Evolutionary conservation across 2,329 filamentous ascomycete species (phyloP).

Genomic region (Rhynchosporium agropyri): DNA sequence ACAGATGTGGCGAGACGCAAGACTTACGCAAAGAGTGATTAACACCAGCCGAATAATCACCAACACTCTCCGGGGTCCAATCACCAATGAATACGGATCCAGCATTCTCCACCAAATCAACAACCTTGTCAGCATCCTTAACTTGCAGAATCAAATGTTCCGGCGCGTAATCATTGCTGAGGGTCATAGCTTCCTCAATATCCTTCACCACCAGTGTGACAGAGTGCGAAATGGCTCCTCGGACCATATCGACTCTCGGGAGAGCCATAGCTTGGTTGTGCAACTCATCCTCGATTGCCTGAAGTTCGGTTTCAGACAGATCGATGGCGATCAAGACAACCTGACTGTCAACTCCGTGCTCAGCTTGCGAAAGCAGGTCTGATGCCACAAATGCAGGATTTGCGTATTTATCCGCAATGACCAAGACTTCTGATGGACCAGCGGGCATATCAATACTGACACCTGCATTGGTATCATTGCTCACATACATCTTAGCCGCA

Average conservation of each 20-base stretch:
- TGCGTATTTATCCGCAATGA: slow-evolving; percentile 83
- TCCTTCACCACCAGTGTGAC: slow-evolving; percentile 78
- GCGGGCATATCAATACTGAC: slow-evolving; percentile 99
- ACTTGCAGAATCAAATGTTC: slow-evolving; percentile 96
- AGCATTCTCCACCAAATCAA: slow-evolving; percentile 85
- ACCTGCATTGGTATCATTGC: slow-evolving; percentile 93
- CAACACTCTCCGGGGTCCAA: slow-evolving; percentile 97
- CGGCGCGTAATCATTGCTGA: slow-evolving; percentile 93
- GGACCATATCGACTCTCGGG: slow-evolving; percentile 89
- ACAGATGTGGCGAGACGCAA: neutral
- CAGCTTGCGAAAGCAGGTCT: slow-evolving; percentile 91
- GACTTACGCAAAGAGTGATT: slow-evolving; percentile 95
- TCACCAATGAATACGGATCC: slow-evolving; percentile 94
- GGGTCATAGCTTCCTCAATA: slow-evolving; percentile 71
- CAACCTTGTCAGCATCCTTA: slow-evolving; percentile 70
- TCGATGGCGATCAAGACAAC: slow-evolving; percentile 88
- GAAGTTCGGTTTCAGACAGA: slow-evolving; percentile 70
- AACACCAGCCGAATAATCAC: slow-evolving; percentile 96
- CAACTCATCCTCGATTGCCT: slow-evolving; percentile 88
- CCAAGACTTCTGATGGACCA: slow-evolving; percentile 94
- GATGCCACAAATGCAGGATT: slow-evolving; percentile 95
- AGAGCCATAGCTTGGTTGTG: slow-evolving; percentile 84
- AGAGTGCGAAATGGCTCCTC: slow-evolving; percentile 87
- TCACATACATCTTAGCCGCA: slow-evolving; percentile 96
- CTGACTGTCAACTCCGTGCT: slow-evolving; percentile 95